Evolutionary conservation across 345 rosid species (phyloP), one percentile per base, ranked within the genome.

Genomic region (Corchorus capsularis): DNA sequence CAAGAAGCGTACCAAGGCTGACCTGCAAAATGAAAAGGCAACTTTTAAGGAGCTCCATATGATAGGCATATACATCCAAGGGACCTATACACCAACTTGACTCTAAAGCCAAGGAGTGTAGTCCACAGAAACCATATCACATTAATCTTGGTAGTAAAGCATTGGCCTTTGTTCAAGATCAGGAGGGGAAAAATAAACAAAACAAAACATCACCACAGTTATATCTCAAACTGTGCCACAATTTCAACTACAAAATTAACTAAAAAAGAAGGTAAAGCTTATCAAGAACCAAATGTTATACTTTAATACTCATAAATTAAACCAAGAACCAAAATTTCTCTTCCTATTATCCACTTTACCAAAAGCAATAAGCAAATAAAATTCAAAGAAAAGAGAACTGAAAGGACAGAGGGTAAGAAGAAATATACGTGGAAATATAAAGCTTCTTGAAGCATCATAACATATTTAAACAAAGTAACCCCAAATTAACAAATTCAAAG

Each of bases 1-100:
- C 99, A 78, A 93, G 86, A 84, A 96, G 99, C 9, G 99, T 96
- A 65, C 99, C 99, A 76, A 93, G 97, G 73, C 99, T 96, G 73
- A 96, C 99, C 99, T 96, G 90, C 83, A 83, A 53, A 79, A 6
- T n/a, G n/a, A 52, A 54, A 75, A 73, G 35, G 57, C 14, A 75
- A 76, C 20, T 45, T 43, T 60, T 64, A 46, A n/a, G 68, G 52
- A 66, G 52, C 50, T 82, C 32, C 12, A 63, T 9, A 47, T 45
- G 27, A 20, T 49, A 41, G 46, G 62, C 50, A 63, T 50, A 20
- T 34, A 50, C 49, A 57, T 34, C 41, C 19, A 67, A 49, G 8
- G 15, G 15, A 46, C 32, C 61, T 12, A n/a, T 6, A 27, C 11
- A 27, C 22, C 49, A 61, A 52, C 60, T 11, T 13, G 52, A 37